These are phyloP conservation scores for Pseudogymnoascus pannorum DNA, from an alignment of 2,329 filamentous ascomycete genomes.

Conservation along the genomic window DNA sequence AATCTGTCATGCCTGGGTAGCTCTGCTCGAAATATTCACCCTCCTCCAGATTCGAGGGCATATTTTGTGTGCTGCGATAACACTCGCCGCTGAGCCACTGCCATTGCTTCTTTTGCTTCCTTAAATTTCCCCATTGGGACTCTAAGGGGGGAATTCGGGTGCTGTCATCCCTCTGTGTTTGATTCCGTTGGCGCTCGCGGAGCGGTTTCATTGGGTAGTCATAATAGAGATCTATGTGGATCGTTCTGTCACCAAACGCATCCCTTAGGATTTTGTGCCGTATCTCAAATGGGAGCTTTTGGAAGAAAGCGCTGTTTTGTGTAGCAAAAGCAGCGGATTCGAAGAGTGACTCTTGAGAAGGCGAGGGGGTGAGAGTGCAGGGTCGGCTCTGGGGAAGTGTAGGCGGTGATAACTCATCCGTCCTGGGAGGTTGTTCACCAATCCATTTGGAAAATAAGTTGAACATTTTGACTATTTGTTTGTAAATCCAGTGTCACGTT, in stretches of 20 bases:
- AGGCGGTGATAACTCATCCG: neutral
- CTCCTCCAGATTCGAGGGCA: neutral
- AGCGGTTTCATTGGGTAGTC: neutral
- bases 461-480: neutral
- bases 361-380: neutral
- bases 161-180: neutral
- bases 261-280: neutral
- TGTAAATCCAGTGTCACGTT: neutral
- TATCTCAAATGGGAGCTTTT: neutral
- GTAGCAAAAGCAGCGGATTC: neutral
- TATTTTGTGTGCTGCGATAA: neutral
- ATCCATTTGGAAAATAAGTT: neutral
- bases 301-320: neutral
- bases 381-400: neutral
- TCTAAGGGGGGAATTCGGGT: neutral
- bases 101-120: neutral
- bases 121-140: neutral
- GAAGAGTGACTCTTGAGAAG: neutral
- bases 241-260: neutral
- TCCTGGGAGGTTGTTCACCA: neutral
- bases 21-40: neutral
- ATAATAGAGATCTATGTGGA: neutral
- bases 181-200: neutral
- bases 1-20: neutral
- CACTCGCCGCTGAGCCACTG: neutral